Evolutionary conservation across 2,329 filamentous ascomycete species (phyloP).

Genomic region (Claviceps sp.): DNA sequence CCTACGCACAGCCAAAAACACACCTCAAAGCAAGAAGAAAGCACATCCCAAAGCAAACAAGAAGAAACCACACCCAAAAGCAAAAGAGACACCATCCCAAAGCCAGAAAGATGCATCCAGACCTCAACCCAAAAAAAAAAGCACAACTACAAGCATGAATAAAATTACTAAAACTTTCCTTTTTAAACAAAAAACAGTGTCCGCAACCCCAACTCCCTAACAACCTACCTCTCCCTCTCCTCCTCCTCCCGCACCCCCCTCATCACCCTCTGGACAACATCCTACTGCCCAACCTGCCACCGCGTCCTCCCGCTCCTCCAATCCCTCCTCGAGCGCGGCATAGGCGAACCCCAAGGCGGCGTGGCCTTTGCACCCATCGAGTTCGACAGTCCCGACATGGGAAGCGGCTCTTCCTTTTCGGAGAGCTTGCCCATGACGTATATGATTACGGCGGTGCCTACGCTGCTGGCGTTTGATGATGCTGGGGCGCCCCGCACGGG

Average conservation of each 20-base stretch:
- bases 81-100: background rate
- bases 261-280: constrained; percentile 47
- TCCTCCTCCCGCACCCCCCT: constrained; percentile 39
- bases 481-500: constrained; percentile 35
- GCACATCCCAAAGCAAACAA: background rate
- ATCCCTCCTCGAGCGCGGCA: constrained; percentile 33
- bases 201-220: constrained; percentile 39
- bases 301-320: constrained; percentile 34
- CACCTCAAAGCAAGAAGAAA: background rate
- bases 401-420: constrained; percentile 19
- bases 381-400: constrained; percentile 44
- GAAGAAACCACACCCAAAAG: background rate
- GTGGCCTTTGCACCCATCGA: constrained; percentile 41
- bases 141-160: too few relatives aligned
- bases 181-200: constrained; percentile 25
- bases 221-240: constrained; percentile 41
- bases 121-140: background rate
- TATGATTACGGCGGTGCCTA: constrained; percentile 45
- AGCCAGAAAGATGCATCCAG: too few relatives aligned
- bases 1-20: too few relatives aligned
- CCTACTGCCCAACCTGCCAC: constrained; percentile 42
- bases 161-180: too few relatives aligned
- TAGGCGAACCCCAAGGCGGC: constrained; percentile 42
- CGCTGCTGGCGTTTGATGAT: constrained; percentile 44
- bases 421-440: constrained; percentile 35